phyloP scores from a whole-genome alignment of 2,329 filamentous ascomycete genomes.

The Ophiosphaerella herpotricha region DNA sequence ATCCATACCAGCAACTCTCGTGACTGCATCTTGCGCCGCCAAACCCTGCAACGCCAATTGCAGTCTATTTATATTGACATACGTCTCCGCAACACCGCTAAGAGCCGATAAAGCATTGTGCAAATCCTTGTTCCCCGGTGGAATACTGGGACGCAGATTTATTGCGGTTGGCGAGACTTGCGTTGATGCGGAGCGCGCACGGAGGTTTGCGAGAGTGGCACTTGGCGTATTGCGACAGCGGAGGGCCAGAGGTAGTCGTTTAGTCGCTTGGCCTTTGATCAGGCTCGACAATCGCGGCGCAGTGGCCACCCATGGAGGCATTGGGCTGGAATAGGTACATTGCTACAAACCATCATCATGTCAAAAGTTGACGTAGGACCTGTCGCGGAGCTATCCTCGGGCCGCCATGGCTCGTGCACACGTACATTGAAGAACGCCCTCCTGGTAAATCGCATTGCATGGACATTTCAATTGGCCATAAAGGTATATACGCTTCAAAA shows the following conservation, averaged over 20 bases:
- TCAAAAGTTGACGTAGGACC: slow-evolving; percentile 26
- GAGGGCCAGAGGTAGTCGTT: slow-evolving; percentile 26
- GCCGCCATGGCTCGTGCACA: slow-evolving; percentile 19
- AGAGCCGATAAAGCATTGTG: slow-evolving; percentile 64
- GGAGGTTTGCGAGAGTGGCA: slow-evolving; percentile 18
- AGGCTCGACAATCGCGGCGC: slow-evolving; percentile 38
- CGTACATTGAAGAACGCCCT: background rate
- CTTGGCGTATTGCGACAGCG: slow-evolving; percentile 32
- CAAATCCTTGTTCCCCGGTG: slow-evolving; percentile 60
- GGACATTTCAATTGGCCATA: background rate
- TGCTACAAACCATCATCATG: slow-evolving; percentile 19
- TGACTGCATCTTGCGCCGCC: slow-evolving; percentile 58
- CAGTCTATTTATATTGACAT: slow-evolving; percentile 70
- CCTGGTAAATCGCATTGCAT: background rate
- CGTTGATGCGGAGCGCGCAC: slow-evolving; percentile 43
- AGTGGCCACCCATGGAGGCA: slow-evolving; percentile 50
- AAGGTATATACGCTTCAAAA: background rate
- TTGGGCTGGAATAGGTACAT: slow-evolving; percentile 41
- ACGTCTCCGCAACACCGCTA: slow-evolving; percentile 63
- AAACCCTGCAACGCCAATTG: slow-evolving; percentile 72
- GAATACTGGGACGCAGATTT: slow-evolving; percentile 59
- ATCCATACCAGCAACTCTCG: slow-evolving; percentile 60
- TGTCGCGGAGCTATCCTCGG: slow-evolving; percentile 30
- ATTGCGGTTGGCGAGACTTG: slow-evolving; percentile 59
- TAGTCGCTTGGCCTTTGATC: slow-evolving; percentile 32